Conservation (phyloP, 1,139 yeast genomes). For the Protomyces inundatus region DNA sequence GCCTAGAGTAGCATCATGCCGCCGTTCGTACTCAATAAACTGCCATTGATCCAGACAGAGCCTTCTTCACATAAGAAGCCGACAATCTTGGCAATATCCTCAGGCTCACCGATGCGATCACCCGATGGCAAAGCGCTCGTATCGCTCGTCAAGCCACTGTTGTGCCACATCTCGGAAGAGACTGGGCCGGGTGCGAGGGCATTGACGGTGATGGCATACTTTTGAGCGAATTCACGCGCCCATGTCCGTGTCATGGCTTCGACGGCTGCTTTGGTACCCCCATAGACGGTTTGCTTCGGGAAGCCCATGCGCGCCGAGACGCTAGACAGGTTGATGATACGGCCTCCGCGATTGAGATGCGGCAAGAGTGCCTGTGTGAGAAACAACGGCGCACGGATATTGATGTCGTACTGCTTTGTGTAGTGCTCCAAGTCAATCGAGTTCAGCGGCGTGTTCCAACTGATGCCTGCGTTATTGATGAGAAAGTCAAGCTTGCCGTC, state of each 20-base stretch:
- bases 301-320: slow-evolving; percentile 22
- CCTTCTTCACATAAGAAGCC: slow-evolving; percentile 21
- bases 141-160: neutral
- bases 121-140: slow-evolving; percentile 12
- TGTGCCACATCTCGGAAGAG: slow-evolving; percentile 13
- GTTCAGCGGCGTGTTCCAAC: neutral
- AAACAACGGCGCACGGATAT: slow-evolving; percentile 13
- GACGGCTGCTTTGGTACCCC: slow-evolving; percentile 32
- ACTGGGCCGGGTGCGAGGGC: slow-evolving; percentile 24
- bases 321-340: slow-evolving; percentile 22
- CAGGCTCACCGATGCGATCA: slow-evolving; percentile 16
- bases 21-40: slow-evolving; percentile 13
- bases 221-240: slow-evolving; percentile 20
- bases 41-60: slow-evolving; percentile 20
- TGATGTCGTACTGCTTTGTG: slow-evolving; percentile 17
- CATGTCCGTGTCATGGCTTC: slow-evolving; percentile 22
- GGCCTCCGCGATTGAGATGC: slow-evolving; percentile 8
- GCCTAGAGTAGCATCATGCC: slow-evolving; percentile 14
- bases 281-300: slow-evolving; percentile 43
- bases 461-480: slow-evolving; percentile 24
- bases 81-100: slow-evolving; percentile 22
- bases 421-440: neutral
- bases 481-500: slow-evolving; percentile 12
- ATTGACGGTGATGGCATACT: slow-evolving; percentile 11
- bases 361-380: slow-evolving; percentile 9